Base-by-base conservation (phyloP, 495 filamentous ascomycete species). In the Penicillium pancosmium region DNA sequence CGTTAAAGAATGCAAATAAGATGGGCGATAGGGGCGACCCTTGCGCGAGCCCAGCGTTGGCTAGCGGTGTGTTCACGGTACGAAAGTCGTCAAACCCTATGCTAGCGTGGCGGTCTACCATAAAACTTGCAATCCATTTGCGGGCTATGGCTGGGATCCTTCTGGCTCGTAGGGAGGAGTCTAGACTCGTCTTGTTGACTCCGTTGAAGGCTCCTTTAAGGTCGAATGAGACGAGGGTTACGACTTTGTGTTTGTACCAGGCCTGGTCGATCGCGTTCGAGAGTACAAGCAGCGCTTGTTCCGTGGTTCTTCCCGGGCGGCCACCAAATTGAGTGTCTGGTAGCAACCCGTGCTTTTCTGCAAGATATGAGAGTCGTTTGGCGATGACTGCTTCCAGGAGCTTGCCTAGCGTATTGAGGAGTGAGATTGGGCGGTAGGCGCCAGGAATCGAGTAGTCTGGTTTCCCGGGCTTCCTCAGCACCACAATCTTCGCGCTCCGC, bases 1-100 rank as follows among this genome's bases (percentile, higher is more conserved):
- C 12, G 54, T 72, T 74, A 35, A 66, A 74, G 49, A 72, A 70
- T 21, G 52, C 21, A 13, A 69, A 74, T 2, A 71, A 16, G 34
- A 74, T 66, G 15, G 68, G 65, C 0, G 66, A 72, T 0, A 74
- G 54, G 0, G 64, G 66, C 0, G 63, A 74, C 0, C 66, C 66
- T 36, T 74, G 63, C 2, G 69, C 66, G 1, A 72, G 59, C 5
- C 67, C 65, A 5, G 67, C 58, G 21, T 73, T 66, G 7, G 10
- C 59, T 15, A 69, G 63, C 1, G 50, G 59, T 6, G 7, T 18
- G 0, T 15, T 34, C 19, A 43, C 54, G 0, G 60, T 56, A 3
- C 57, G 16, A 34, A 59, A 74, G 57, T 70, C 63, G 49, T 71
- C 61, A 19, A 71, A 68, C 31, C 49, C 50, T 12, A 74, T 65